These are phyloP conservation scores for Asterophora parasitica DNA, from an alignment of 768 basidiomycete genomes.

Conservation along the genomic window DNA sequence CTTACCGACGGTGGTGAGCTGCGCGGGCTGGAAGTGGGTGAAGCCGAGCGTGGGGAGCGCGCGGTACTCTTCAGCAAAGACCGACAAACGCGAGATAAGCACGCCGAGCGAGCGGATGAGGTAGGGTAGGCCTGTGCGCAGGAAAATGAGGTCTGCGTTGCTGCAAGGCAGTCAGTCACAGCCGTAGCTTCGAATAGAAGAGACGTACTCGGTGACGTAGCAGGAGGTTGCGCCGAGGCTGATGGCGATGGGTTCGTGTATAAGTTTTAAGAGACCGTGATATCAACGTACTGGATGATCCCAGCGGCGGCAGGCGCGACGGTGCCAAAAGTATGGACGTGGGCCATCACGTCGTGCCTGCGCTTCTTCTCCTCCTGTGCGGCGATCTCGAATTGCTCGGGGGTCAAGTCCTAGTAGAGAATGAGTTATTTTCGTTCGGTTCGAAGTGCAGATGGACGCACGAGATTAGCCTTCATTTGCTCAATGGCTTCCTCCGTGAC, in stretches of 20 bases:
- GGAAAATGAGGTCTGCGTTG: slow-evolving; percentile 97
- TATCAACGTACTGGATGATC: slow-evolving; percentile 77
- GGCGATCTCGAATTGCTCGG: slow-evolving; percentile 86
- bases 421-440: too few relatives aligned
- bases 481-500: slow-evolving; percentile 88
- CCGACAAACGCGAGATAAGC: slow-evolving; percentile 82
- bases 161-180: slow-evolving; percentile 33
- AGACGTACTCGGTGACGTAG: slow-evolving; percentile 89
- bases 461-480: slow-evolving; percentile 93
- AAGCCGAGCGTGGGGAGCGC: slow-evolving; percentile 93
- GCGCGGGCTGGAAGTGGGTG: slow-evolving; percentile 98
- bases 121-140: slow-evolving; percentile 80
- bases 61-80: slow-evolving; percentile 80
- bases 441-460: slow-evolving; percentile 28
- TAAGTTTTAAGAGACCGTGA: neutral
- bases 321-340: slow-evolving; percentile 94
- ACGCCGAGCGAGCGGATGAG: slow-evolving; percentile 85
- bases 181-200: neutral
- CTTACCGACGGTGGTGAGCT: slow-evolving; percentile 97
- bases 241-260: neutral
- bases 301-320: slow-evolving; percentile 94
- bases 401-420: slow-evolving; percentile 62
- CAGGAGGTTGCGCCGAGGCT: slow-evolving; percentile 86
- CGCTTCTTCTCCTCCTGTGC: slow-evolving; percentile 95
- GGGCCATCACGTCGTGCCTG: slow-evolving; percentile 99